Conservation (phyloP, 345 rosid species). For the Eucalyptus sp. region DNA sequence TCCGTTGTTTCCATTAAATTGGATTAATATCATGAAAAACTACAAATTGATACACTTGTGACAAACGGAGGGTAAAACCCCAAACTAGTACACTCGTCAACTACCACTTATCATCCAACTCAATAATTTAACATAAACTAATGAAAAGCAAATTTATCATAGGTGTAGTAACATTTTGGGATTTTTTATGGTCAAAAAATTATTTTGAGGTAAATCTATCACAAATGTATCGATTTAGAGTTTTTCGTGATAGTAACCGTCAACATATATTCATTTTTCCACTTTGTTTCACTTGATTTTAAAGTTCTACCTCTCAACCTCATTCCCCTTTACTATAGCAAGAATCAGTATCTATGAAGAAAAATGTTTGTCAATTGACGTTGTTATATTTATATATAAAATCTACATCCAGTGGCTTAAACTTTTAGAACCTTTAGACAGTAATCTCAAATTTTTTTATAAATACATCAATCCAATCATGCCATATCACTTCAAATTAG, state of each 20-base stretch:
- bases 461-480: not conserved
- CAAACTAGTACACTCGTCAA: too few species aligned
- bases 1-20: too few species aligned
- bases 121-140: too few species aligned
- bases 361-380: not conserved
- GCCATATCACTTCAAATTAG: not conserved
- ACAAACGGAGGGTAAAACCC: too few species aligned
- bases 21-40: fast-evolving
- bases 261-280: not conserved
- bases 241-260: not conserved
- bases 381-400: not conserved
- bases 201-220: too few species aligned
- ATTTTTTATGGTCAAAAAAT: too few species aligned
- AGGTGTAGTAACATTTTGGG: too few species aligned
- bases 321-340: not conserved
- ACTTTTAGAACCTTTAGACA: fast-evolving
- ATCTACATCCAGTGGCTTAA: not conserved
- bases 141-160: too few species aligned
- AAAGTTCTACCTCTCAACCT: not conserved
- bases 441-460: fast-evolving
- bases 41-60: too few species aligned
- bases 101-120: too few species aligned
- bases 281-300: not conserved
- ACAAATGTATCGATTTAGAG: fast-evolving
- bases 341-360: not conserved